Conservation (phyloP, 2,329 filamentous ascomycete species). For the Furcasterigmium sp. region DNA sequence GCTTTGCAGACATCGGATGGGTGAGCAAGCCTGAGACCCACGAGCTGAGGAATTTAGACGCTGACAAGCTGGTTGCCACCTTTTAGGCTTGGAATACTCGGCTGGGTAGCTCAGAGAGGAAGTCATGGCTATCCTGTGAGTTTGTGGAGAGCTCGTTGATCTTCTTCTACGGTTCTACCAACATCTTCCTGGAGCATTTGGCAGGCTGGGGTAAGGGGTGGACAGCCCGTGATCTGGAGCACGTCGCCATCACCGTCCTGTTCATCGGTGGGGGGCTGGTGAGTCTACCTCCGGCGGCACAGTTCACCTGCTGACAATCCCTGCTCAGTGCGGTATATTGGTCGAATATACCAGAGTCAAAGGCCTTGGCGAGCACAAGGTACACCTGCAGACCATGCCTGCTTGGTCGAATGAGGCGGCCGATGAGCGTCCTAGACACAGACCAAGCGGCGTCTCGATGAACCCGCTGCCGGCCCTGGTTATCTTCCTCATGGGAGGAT, state of each 20-base stretch:
- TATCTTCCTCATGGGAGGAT: constrained; percentile 80
- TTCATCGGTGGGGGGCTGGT: constrained; percentile 91
- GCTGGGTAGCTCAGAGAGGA: constrained; percentile 50
- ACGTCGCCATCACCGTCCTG: constrained; percentile 85
- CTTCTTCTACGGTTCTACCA: constrained; percentile 81
- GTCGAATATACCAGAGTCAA: constrained; percentile 70
- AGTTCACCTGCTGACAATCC: constrained; percentile 14
- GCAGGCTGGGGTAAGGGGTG: constrained; percentile 66
- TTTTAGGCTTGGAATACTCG: constrained; percentile 85
- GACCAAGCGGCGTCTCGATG: constrained; percentile 59
- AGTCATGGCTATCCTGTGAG: constrained; percentile 74
- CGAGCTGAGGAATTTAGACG: no score
- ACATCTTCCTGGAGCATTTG: constrained; percentile 90
- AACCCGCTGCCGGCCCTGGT: constrained; percentile 87
- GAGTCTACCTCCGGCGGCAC: constrained; percentile 26
- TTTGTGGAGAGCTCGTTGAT: constrained; percentile 88
- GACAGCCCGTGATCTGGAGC: constrained; percentile 79
- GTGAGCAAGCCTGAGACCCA: constrained; percentile 28
- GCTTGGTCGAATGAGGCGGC: no score
- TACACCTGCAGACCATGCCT: no score
- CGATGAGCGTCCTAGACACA: no score
- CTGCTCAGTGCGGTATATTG: constrained; percentile 67
- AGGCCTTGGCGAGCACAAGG: constrained; percentile 23
- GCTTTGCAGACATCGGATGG: constrained; percentile 89
- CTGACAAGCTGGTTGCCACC: background rate